Conservation (phyloP, 805 yeast genomes). For the Scheffersomyces coipomensis region DNA sequence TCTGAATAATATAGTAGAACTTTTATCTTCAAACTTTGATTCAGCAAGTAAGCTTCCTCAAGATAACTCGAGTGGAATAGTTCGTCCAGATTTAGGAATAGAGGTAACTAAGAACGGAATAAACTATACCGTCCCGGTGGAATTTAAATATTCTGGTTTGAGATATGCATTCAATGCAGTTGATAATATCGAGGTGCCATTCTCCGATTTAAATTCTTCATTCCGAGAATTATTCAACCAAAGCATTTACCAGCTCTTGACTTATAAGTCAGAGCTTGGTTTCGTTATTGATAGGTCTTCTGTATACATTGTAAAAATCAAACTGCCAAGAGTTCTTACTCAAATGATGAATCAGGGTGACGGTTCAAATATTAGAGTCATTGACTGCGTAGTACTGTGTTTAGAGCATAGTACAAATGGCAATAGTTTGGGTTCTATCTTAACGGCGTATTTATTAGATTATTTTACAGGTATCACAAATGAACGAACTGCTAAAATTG, state of each 20-base stretch:
- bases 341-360: background rate
- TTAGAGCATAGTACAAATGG: background rate
- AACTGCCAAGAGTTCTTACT: background rate
- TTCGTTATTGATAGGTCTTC: background rate
- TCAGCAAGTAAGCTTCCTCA: background rate
- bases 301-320: background rate
- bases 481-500: background rate
- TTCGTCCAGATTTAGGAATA: background rate
- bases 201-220: background rate
- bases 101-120: background rate
- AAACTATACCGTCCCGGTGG: background rate
- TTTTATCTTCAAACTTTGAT: background rate
- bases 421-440: background rate
- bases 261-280: background rate
- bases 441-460: background rate
- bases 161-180: background rate
- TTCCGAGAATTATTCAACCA: background rate
- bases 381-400: background rate
- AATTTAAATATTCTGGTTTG: background rate
- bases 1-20: background rate
- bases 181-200: background rate
- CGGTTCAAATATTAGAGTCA: background rate
- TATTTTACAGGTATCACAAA: background rate
- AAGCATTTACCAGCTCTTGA: background rate
- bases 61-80: background rate